A percentile compares a stretch with the other conserved stretches of the same genome.
Evolutionary conservation across 257 asterid genomes (phyloP).

Genomic region (Lithospermum erythrorhizon): DNA sequence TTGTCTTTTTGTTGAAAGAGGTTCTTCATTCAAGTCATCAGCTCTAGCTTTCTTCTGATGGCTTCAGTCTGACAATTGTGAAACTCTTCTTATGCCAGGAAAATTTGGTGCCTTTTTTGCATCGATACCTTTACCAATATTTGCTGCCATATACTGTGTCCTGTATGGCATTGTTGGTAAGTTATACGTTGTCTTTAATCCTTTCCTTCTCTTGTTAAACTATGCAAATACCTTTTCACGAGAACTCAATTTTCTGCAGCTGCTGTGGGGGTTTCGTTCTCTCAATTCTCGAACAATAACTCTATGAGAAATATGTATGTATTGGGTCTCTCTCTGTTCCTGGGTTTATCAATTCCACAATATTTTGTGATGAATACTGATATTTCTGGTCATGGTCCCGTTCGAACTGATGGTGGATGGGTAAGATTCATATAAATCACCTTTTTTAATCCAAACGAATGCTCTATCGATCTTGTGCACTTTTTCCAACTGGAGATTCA

Average conservation of each 20-base stretch:
- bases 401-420: constrained; percentile 85
- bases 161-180: constrained; percentile 88
- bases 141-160: constrained; percentile 86
- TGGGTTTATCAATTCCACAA: constrained; percentile 83
- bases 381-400: constrained; percentile 74
- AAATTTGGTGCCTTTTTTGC: constrained; percentile 97
- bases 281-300: constrained; percentile 81
- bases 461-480: not conserved
- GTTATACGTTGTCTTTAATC: constrained; percentile 15
- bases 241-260: constrained; percentile 36
- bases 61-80: not conserved
- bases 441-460: not conserved
- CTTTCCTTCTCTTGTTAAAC: not conserved
- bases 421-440: constrained; percentile 25
- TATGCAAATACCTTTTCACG: not conserved
- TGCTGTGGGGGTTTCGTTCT: constrained; percentile 73
- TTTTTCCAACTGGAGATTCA: not conserved
- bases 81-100: constrained; percentile 38
- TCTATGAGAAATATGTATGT: constrained; percentile 86
- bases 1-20: constrained; percentile 5
- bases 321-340: constrained; percentile 62
- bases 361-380: constrained; percentile 69
- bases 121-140: constrained; percentile 82
- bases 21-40: not conserved
- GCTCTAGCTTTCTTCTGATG: not conserved